Evolutionary conservation across 371 early-diverging fungal genomes (phyloP), one percentile per base, ranked within the genome.

Genomic region (Mortierella sp.): DNA sequence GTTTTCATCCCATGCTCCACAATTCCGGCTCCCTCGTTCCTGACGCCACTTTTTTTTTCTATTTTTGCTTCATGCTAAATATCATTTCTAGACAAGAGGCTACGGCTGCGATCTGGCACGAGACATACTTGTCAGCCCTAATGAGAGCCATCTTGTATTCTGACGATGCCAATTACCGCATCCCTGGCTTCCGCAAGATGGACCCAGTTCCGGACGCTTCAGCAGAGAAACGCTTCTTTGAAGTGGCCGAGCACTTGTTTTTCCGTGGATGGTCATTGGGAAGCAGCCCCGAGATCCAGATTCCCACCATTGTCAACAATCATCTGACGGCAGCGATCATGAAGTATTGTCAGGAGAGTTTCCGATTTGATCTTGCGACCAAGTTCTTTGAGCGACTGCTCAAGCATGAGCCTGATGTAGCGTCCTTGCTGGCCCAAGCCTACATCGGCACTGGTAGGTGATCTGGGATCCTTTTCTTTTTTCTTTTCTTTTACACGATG

Each of bases 221-320:
- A 19, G 85, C 89, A 4, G 97, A 98, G 82, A 82, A 83, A 48
- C 83, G 89, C 68, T 95, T 98, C 66, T 84, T 97, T 59, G 96
- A 97, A 65, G 92, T 94, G 0, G 93, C 93, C 0, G 85, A 88
- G 65, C 84, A 86, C n/a, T 82, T 95, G 68, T 97, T 96, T 73
- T 95, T 91, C 90, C 57, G 75, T 87, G 92, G 96, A 30, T 96
- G 96, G 95, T 93, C 93, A 74, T 86, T 98, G n/a, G 98, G 98
- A n/a, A 93, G 95, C 52, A 93, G 91, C 43, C 91, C 96, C 12
- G 96, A 96, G 68, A 92, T 96, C 56, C 98, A 97, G 75, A 90
- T 94, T 26, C 95, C 97, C 3, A 96, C 97, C 12, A 85, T 88
- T 19, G 91, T 93, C 50, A 89, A 90, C 68, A 98, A 98, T 74